Evolutionary conservation across 805 yeast genomes (phyloP), one percentile per base, ranked within the genome.

Genomic region (Maudiozyma barnettii): DNA sequence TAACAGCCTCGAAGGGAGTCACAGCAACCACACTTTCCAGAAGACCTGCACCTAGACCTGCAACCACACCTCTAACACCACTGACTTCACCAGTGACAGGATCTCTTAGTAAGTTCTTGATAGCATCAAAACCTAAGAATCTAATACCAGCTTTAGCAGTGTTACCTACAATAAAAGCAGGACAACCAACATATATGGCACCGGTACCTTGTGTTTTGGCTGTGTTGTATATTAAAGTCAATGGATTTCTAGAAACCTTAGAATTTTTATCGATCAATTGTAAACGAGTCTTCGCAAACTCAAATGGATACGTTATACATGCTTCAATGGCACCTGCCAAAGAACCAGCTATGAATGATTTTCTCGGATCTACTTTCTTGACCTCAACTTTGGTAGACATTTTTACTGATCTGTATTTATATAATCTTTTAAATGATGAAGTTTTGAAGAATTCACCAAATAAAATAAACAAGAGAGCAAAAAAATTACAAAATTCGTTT

Each of bases 31-130:
- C 83, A 48, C 95, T 83, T 64, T 91, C 99, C 51, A 91, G 67
- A 41, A 90, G 76, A 35, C 99, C 99, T 2, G 99, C 99, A 43
- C 98, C 97, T 40, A 93, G 71, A n/a, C 99, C 99, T 1, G 99
- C 99, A 30, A 91, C 50, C 5, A 90, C 95, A 54, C 98, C 98
- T 59, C 95, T 68, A 7, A 93, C 82, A 3, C 95, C 95, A 33
- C 93, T 80, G 43, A 93, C 69, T 65, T 87, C 84, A 6, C 98
- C 98, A 5, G 67, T 61, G 52, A 85, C 77, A 55, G 80, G 79
- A 64, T 93, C 98, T 26, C 82, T 78, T 48, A 91, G 71, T 30
- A 84, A 55, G 45, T 79, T 74, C 64, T 89, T 90, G 65, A 93
- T 84, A 16, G 84, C 74, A 63, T 93, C 99, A 59, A 87, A 91